Evolutionary conservation across 2,329 filamentous ascomycete genomes (phyloP).

Genomic region (Scorias spongiosa): DNA sequence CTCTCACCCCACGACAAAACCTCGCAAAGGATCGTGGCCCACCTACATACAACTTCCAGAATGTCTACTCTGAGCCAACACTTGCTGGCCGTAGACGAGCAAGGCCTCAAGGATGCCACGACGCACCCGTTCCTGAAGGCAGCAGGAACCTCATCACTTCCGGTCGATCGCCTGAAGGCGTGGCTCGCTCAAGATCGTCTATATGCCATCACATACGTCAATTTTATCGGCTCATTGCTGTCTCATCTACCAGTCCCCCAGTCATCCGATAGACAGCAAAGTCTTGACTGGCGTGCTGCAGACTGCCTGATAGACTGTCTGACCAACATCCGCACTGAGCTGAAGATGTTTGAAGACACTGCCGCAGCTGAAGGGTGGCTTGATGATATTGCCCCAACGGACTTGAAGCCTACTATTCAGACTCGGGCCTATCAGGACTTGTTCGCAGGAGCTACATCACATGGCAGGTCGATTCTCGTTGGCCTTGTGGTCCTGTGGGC

Average conservation of each 20-base stretch:
- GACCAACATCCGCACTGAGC: conserved; percentile 49
- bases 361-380: conserved; percentile 32
- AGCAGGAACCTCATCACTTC: conserved; percentile 47
- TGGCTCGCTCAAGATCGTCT: conserved; percentile 62
- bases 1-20: too few relatives aligned
- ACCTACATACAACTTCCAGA: conserved; percentile 2
- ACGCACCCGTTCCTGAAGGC: conserved; percentile 50
- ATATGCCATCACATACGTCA: conserved; percentile 55
- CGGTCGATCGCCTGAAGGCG: conserved; percentile 39
- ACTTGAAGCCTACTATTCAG: conserved; percentile 11
- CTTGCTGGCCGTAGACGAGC: conserved; percentile 36
- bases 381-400: conserved; percentile 28
- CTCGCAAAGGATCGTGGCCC: too few relatives aligned
- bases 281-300: conserved; percentile 42
- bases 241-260: conserved; percentile 42
- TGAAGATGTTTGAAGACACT: conserved; percentile 50
- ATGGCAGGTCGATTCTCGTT: conserved; percentile 42
- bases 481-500: conserved; percentile 58
- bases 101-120: conserved; percentile 41
- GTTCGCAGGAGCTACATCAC: conserved; percentile 41
- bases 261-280: conserved; percentile 24
- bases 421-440: conserved; percentile 37
- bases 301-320: conserved; percentile 49
- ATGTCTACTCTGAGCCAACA: conserved; percentile 40
- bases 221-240: conserved; percentile 50